Evolutionary conservation across 163 green algal genomes (phyloP).

Genomic region (Prototheca wickerhamii): DNA sequence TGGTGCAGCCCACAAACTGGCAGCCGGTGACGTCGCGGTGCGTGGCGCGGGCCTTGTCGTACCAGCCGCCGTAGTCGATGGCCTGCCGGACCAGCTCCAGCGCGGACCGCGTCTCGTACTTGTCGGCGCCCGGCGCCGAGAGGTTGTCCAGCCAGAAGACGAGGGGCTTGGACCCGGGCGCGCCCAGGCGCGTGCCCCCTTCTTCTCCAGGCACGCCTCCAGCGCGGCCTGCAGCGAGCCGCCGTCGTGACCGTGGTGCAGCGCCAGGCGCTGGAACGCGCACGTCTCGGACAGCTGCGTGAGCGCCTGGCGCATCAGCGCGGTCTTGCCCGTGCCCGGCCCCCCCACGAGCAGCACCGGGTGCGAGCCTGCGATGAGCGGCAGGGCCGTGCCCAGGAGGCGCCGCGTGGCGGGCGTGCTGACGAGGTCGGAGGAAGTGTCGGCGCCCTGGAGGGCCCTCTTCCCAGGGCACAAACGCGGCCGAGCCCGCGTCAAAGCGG

Average conservation of each 20-base stretch:
- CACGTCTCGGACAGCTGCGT: constrained; percentile 56
- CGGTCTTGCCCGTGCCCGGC: constrained; percentile 78
- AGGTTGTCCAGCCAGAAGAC: constrained; percentile 92
- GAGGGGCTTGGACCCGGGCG: constrained; percentile 60
- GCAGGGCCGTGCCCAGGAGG: constrained; percentile 77
- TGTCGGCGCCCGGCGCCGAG: constrained; percentile 89
- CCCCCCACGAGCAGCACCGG: constrained; percentile 90
- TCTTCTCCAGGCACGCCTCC: constrained; percentile 80
- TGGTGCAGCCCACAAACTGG: constrained; percentile 81
- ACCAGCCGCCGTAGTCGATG: constrained; percentile 89
- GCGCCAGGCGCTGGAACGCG: not conserved
- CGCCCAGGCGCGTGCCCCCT: constrained; percentile 68
- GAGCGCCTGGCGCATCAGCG: constrained; percentile 82
- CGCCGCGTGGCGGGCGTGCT: constrained; percentile 79
- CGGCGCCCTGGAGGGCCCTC: constrained; percentile 37
- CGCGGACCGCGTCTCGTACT: constrained; percentile 89
- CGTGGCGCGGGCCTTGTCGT: constrained; percentile 74
- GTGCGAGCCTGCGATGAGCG: constrained; percentile 68
- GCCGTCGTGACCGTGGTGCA: constrained; percentile 80
- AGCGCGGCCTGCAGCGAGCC: constrained; percentile 58
- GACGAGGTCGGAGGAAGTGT: constrained; percentile 64
- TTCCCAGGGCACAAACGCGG: constrained; percentile 69
- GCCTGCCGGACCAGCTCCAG: constrained; percentile 83
- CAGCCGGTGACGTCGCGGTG: constrained; percentile 80
- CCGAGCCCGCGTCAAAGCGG: constrained; percentile 66